Conservation (phyloP, 2,329 filamentous ascomycete species). For the Colletotrichum godetiae region DNA sequence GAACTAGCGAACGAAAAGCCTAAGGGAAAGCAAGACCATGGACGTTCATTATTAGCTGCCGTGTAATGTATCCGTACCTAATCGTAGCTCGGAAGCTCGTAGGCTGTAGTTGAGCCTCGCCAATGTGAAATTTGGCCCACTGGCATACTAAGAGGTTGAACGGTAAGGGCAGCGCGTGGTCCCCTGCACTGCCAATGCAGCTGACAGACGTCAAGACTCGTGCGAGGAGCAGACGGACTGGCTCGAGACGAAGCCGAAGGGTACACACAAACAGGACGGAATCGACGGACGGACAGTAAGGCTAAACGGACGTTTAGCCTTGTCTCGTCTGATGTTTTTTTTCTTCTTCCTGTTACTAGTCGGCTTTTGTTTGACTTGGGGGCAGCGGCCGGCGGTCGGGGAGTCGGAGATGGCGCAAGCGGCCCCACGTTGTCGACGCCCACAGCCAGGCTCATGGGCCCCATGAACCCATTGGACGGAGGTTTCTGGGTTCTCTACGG, state of each 20-base stretch:
- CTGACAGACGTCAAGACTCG: slow-evolving; percentile 12
- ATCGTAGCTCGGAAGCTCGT: too few relatives aligned
- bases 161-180: slow-evolving; percentile 1
- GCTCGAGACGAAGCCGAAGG: neutral
- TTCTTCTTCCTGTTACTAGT: neutral
- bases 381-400: slow-evolving; percentile 15
- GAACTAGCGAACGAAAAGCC: neutral
- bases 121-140: neutral
- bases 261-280: neutral
- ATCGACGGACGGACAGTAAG: slow-evolving; percentile 7
- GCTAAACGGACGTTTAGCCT: slow-evolving; percentile 9
- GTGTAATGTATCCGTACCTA: neutral
- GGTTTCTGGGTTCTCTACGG: neutral
- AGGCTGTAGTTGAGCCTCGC: neutral
- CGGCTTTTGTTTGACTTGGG: slow-evolving; percentile 11
- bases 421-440: slow-evolving; percentile 15
- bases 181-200: neutral
- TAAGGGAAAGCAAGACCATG: neutral
- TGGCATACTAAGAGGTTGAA: neutral
- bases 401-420: slow-evolving; percentile 22
- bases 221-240: slow-evolving; percentile 13
- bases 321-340: slow-evolving; percentile 14
- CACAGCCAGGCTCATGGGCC: slow-evolving; percentile 1
- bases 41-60: neutral
- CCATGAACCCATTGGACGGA: slow-evolving; percentile 4